Conservation (phyloP, 1,139 yeast genomes). For the Meyerozyma elateridarum region DNA sequence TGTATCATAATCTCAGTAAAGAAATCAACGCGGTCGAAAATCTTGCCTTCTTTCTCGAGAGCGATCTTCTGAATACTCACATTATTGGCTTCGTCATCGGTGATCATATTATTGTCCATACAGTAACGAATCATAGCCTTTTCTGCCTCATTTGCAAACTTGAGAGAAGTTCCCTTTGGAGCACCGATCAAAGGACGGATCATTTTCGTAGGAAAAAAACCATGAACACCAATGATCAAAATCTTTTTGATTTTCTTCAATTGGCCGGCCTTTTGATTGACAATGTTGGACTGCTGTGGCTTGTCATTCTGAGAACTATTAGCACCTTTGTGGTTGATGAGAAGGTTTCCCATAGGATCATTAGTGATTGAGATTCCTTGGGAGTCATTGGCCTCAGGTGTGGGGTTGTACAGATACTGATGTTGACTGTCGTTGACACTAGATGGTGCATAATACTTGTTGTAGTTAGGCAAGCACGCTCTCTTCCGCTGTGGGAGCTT, state of each 20-base stretch:
- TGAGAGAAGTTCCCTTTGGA: conserved; percentile 88
- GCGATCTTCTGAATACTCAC: conserved; percentile 85
- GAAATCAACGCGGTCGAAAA: conserved; percentile 77
- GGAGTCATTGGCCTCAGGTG: conserved; percentile 25
- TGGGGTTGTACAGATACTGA: conserved; percentile 16
- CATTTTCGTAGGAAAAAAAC: conserved; percentile 86
- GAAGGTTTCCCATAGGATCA: conserved; percentile 42
- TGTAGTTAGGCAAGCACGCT: conserved; percentile 42
- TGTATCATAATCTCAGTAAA: conserved; percentile 67
- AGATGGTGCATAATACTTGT: conserved; percentile 23
- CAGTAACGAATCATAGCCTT: conserved; percentile 73
- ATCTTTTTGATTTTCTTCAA: conserved; percentile 44
- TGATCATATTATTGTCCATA: conserved; percentile 44
- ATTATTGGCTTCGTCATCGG: conserved; percentile 31
- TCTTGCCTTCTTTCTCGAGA: conserved; percentile 87
- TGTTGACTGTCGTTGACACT: conserved; percentile 11
- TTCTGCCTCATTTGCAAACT: conserved; percentile 86
- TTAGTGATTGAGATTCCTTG: conserved; percentile 37
- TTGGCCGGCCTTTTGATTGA: conserved; percentile 28
- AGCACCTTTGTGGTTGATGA: conserved; percentile 28
- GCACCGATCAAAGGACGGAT: conserved; percentile 84
- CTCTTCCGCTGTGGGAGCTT: conserved; percentile 35
- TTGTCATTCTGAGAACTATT: conserved; percentile 7
- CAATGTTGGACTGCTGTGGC: conserved; percentile 20
- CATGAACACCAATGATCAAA: conserved; percentile 89